phyloP scores from a whole-genome alignment of 148 eudicot genomes.

The Dianthus caryophyllus region DNA sequence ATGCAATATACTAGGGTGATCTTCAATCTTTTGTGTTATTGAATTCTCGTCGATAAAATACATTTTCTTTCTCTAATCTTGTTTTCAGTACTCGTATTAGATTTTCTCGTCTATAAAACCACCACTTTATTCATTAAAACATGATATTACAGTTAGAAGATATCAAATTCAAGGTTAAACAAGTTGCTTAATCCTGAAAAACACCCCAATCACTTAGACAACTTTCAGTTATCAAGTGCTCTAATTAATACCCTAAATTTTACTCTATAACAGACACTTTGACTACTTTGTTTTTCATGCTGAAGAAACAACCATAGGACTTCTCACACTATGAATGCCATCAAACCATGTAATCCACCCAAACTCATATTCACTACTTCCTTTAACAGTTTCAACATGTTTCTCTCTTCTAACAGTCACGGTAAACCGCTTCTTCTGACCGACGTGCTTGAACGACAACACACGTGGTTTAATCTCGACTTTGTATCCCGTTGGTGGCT shows the following conservation, averaged over 20 bases:
- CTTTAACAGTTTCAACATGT: background rate
- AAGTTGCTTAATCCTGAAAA: constrained; percentile 1
- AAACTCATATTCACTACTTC: constrained; percentile 34
- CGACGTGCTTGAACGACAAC: constrained; percentile 40
- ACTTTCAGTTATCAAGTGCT: constrained; percentile 14
- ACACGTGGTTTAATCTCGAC: constrained; percentile 46
- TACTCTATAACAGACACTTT: background rate
- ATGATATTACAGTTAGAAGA: no score
- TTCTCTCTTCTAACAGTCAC: constrained; percentile 40
- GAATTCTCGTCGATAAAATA: no score
- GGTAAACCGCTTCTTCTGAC: constrained; percentile 56
- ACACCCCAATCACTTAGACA: background rate
- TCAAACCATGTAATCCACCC: constrained; percentile 71
- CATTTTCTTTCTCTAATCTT: no score
- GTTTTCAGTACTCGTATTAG: no score
- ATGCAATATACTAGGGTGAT: no score
- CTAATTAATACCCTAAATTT: background rate
- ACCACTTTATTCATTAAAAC: no score
- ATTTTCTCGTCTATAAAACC: no score
- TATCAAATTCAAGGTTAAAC: background rate
- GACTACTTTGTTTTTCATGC: constrained; percentile 20
- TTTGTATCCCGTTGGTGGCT: constrained; percentile 53
- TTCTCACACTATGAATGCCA: constrained; percentile 57
- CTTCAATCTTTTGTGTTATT: no score
- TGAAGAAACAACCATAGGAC: constrained; percentile 64